A percentile compares a stretch with the other conserved stretches of the same genome.
Evolutionary conservation across 805 yeast species (phyloP).

Genomic region (Metschnikowia matae): DNA sequence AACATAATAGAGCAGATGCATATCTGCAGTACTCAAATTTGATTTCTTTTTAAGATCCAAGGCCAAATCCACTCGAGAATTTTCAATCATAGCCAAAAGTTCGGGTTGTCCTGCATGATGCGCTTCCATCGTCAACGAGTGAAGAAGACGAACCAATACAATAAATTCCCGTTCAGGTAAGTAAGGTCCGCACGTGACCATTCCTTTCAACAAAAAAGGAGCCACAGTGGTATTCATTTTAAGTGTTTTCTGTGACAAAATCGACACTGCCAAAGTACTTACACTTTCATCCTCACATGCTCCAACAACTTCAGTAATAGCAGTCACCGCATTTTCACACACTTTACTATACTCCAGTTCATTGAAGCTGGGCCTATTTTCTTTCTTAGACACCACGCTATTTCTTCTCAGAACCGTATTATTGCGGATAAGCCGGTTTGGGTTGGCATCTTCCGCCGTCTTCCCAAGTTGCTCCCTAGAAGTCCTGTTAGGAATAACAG

Average conservation of each 20-base stretch:
- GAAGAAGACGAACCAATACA: constrained; percentile 55
- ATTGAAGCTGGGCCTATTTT: constrained; percentile 10
- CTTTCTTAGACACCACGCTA: constrained; percentile 2
- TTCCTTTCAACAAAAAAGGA: constrained; percentile 52
- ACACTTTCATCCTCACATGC: constrained; percentile 68
- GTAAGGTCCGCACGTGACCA: constrained; percentile 57
- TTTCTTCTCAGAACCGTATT: constrained; percentile 9
- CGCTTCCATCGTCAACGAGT: constrained; percentile 46
- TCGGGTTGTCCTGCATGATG: constrained; percentile 36
- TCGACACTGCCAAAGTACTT: constrained; percentile 71
- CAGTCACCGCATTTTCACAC: constrained; percentile 63
- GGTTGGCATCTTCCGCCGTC: constrained; percentile 4
- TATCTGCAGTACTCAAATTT: neutral
- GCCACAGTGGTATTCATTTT: constrained; percentile 50
- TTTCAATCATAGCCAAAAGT: constrained; percentile 38
- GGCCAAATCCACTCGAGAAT: constrained; percentile 49
- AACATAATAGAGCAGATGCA: constrained; percentile 43
- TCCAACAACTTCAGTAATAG: constrained; percentile 63
- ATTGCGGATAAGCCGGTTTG: constrained; percentile 12
- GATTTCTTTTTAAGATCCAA: constrained; percentile 32
- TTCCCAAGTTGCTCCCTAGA: constrained; percentile 3
- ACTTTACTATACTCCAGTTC: constrained; percentile 36
- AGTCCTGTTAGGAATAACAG: constrained; percentile 24
- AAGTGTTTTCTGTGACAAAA: constrained; percentile 71
- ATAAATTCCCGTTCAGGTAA: constrained; percentile 65